Evolutionary conservation across 1,284 basidiomycete species (phyloP).

Genomic region (Fomitopsis betulina): DNA sequence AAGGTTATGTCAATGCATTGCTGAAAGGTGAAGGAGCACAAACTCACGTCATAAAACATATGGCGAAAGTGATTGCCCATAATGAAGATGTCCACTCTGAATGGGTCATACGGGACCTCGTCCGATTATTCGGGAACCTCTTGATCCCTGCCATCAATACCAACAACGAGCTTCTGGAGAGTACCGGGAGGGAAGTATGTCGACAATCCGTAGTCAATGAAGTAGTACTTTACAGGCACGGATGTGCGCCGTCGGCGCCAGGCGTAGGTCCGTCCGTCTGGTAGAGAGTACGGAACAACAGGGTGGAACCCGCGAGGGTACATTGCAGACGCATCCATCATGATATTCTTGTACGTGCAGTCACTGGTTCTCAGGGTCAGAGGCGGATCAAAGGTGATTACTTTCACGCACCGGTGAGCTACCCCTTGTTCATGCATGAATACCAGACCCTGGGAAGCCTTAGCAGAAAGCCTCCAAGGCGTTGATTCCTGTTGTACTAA

Average conservation of each 20-base stretch:
- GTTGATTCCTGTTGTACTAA: neutral
- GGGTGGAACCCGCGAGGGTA: conserved; percentile 25
- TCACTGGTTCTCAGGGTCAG: conserved; percentile 11
- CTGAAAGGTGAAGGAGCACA: neutral
- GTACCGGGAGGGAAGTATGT: conserved; percentile 7
- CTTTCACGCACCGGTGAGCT: conserved; percentile 21
- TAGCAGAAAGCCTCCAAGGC: no score
- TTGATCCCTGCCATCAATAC: conserved; percentile 16
- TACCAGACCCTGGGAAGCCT: conserved; percentile 14
- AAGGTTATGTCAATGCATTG: neutral
- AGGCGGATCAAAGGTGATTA: neutral
- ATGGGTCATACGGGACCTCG: conserved; percentile 24
- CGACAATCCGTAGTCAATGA: conserved; percentile 24
- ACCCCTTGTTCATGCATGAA: conserved; percentile 21
- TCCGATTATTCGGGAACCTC: conserved; percentile 24
- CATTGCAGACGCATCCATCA: conserved; percentile 23
- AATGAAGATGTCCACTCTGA: conserved; percentile 26
- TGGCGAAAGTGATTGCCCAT: conserved; percentile 28
- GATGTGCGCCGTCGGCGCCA: conserved; percentile 6
- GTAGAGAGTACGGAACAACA: neutral
- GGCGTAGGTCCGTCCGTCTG: conserved; percentile 5
- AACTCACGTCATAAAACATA: conserved; percentile 9
- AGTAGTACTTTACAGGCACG: conserved; percentile 19
- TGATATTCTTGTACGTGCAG: conserved; percentile 17
- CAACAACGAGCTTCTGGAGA: conserved; percentile 8